These are phyloP conservation scores for Dothiorella sarmentorum DNA, from an alignment of 2,329 filamentous ascomycete species.

Conservation along the genomic window DNA sequence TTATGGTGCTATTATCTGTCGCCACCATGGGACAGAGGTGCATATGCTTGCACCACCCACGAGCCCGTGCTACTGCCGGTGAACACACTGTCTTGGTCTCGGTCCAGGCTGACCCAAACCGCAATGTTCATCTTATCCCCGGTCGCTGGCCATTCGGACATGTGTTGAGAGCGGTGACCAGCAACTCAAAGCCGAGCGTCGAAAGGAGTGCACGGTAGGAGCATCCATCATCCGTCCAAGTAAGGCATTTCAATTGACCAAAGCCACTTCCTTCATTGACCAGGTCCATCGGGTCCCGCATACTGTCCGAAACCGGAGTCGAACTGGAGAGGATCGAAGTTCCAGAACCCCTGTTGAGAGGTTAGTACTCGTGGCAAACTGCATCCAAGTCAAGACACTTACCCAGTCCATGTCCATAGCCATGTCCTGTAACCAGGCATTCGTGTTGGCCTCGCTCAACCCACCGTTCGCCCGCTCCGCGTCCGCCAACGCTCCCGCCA, in stretches of 20 bases:
- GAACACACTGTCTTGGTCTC: constrained; percentile 1
- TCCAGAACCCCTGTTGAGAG: constrained; percentile 14
- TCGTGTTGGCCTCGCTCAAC: constrained; percentile 36
- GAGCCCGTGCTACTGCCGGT: not conserved
- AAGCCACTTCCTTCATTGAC: not conserved
- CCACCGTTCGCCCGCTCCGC: constrained; percentile 21
- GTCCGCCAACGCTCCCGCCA: constrained; percentile 18
- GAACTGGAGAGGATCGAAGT: constrained; percentile 17
- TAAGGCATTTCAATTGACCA: not conserved
- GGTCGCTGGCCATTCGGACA: not conserved
- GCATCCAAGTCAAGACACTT: constrained; percentile 19
- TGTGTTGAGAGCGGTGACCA: not conserved
- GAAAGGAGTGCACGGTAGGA: not conserved
- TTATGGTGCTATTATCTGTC: not conserved
- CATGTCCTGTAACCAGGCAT: constrained; percentile 23
- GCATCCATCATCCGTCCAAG: not conserved
- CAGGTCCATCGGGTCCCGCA: not conserved
- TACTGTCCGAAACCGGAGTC: constrained; percentile 15
- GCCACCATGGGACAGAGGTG: too few relatives aligned
- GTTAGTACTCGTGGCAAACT: not conserved
- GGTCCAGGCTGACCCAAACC: not conserved
- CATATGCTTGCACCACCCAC: not conserved
- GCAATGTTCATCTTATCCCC: not conserved
- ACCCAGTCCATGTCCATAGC: constrained; percentile 38
- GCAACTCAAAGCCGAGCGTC: not conserved